Conservation (phyloP, 305 asterid species). For the Salvia sclarea region DNA sequence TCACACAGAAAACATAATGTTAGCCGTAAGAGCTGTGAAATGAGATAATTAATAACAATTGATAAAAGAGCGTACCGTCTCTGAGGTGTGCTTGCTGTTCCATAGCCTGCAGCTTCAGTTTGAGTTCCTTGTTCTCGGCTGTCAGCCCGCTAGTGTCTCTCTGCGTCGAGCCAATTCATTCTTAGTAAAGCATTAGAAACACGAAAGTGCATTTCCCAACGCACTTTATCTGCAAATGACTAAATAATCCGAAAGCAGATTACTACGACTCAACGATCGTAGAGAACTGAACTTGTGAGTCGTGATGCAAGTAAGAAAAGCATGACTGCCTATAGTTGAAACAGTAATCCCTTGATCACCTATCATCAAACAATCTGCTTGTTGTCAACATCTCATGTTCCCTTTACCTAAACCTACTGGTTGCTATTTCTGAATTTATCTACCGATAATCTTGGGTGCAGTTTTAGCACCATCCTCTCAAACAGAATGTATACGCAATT, state of each 20-base stretch:
- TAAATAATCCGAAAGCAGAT: background rate
- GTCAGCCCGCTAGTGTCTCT: slow-evolving; percentile 77
- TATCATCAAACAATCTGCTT: background rate
- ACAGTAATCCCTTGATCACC: background rate
- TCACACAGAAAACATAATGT: background rate
- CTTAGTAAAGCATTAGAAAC: background rate
- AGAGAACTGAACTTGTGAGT: background rate
- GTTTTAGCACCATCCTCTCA: background rate
- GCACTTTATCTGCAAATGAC: background rate
- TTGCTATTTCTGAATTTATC: background rate
- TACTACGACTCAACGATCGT: background rate
- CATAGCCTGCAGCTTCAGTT: slow-evolving; percentile 77
- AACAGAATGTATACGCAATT: background rate
- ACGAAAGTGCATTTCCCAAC: background rate
- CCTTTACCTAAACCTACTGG: background rate
- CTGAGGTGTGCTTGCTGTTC: slow-evolving; percentile 92
- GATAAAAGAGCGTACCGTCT: slow-evolving; percentile 57
- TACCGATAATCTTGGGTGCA: background rate
- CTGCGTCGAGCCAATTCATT: slow-evolving; percentile 45
- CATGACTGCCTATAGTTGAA: background rate
- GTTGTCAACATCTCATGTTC: background rate
- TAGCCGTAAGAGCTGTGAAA: background rate
- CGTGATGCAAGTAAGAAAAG: background rate
- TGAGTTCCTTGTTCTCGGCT: slow-evolving; percentile 86
- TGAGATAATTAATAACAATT: background rate